Conservation (phyloP, 768 basidiomycete species). For the Xanthoconium stramineum region DNA sequence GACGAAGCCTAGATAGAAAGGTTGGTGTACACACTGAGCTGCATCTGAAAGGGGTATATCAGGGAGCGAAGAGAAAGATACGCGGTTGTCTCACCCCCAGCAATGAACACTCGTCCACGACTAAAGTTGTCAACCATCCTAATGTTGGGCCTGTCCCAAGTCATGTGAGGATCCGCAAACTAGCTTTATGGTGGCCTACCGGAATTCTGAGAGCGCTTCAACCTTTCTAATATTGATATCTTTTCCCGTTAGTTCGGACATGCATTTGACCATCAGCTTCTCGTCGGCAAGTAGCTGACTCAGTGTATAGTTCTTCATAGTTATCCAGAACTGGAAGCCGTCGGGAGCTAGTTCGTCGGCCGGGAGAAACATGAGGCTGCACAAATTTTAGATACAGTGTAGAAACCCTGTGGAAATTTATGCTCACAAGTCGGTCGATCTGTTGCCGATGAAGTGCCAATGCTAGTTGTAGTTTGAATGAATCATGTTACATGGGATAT, state of each 20-base stretch:
- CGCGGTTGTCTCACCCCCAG: conserved; percentile 35
- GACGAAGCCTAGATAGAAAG: background rate
- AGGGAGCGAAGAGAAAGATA: background rate
- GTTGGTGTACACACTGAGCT: conserved; percentile 34
- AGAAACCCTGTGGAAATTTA: no score
- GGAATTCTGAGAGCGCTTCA: conserved; percentile 24
- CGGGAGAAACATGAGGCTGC: conserved; percentile 12
- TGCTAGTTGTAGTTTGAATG: conserved; percentile 9
- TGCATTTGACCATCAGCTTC: conserved; percentile 28
- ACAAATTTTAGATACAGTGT: background rate
- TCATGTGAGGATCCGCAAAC: conserved; percentile 2
- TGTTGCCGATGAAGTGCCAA: conserved; percentile 22
- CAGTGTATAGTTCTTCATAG: conserved; percentile 5
- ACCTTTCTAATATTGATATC: conserved; percentile 34
- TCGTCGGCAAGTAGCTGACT: conserved; percentile 16
- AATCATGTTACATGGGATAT: background rate
- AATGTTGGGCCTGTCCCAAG: conserved; percentile 40
- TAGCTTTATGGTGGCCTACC: conserved; percentile 19
- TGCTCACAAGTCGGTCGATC: conserved; percentile 5
- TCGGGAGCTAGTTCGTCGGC: conserved; percentile 19
- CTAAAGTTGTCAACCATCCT: conserved; percentile 45
- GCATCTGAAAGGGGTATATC: conserved; percentile 35
- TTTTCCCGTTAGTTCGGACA: conserved; percentile 26
- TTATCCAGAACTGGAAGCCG: conserved; percentile 18
- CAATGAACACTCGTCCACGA: conserved; percentile 43